A percentile compares a stretch with the other conserved stretches of the same genome.
Conservation (phyloP, 1,284 basidiomycete genomes). For the Pholiota adiposa region DNA sequence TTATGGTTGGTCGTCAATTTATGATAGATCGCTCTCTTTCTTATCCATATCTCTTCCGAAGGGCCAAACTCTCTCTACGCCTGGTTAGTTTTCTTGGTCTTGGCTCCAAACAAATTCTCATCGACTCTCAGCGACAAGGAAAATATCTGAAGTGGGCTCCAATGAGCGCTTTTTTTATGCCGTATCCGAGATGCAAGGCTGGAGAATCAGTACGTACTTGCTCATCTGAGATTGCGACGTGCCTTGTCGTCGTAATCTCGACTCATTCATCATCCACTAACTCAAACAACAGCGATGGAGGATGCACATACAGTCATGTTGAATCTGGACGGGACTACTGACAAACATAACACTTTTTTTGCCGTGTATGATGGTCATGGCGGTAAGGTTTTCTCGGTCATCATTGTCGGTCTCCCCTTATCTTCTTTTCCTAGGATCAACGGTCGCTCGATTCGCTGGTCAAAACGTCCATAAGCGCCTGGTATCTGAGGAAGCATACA, state of each 20-base stretch:
- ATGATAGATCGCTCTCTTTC: neutral
- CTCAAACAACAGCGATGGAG: slow-evolving; percentile 82
- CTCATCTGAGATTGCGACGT: slow-evolving; percentile 4
- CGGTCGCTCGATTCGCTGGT: slow-evolving; percentile 91
- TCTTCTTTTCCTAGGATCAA: slow-evolving; percentile 62
- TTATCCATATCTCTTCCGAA: slow-evolving; percentile 30
- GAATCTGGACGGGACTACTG: slow-evolving; percentile 46
- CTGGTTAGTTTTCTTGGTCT: slow-evolving; percentile 48
- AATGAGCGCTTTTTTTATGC: slow-evolving; percentile 84
- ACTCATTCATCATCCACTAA: slow-evolving; percentile 14
- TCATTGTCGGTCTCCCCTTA: slow-evolving; percentile 15
- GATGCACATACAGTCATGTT: slow-evolving; percentile 92
- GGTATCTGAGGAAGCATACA: slow-evolving; percentile 75
- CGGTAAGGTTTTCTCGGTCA: slow-evolving; percentile 56
- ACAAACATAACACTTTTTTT: slow-evolving; percentile 80
- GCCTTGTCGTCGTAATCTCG: slow-evolving; percentile 6
- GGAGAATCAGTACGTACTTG: slow-evolving; percentile 89
- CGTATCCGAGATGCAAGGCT: slow-evolving; percentile 98
- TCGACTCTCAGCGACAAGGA: slow-evolving; percentile 70
- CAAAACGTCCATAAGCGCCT: slow-evolving; percentile 88
- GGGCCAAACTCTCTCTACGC: slow-evolving; percentile 78
- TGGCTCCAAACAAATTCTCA: slow-evolving; percentile 7
- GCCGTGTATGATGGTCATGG: slow-evolving; percentile 99
- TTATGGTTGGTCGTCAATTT: slow-evolving; percentile 23
- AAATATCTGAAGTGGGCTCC: slow-evolving; percentile 80